Percentiles rank a stretch among this genome's conserved stretches.
Conservation (phyloP, 805 yeast species). For the Lipomyces mesembrius region DNA sequence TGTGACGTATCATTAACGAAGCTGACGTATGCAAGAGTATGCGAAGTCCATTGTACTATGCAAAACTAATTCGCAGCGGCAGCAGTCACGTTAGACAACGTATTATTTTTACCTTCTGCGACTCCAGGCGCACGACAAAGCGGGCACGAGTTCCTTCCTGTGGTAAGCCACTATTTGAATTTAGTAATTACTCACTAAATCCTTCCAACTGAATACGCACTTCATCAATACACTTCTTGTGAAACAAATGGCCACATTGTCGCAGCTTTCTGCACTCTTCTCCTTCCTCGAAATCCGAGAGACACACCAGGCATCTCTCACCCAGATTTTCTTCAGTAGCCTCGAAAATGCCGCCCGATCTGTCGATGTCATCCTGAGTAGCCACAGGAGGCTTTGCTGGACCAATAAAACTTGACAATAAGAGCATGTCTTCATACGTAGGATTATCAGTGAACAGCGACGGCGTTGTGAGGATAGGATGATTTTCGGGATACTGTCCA, state of each 20-base stretch:
- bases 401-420: slow-evolving; percentile 55
- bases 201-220: slow-evolving; percentile 4
- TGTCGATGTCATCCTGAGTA: slow-evolving; percentile 49
- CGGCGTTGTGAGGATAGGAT: slow-evolving; percentile 56
- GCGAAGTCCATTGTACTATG: background rate
- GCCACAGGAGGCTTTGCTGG: slow-evolving; percentile 54
- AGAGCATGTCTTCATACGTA: slow-evolving; percentile 56
- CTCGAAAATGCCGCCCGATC: slow-evolving; percentile 48
- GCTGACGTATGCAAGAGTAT: background rate
- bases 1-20: background rate
- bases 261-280: slow-evolving; percentile 55
- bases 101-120: slow-evolving; percentile 4
- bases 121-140: slow-evolving; percentile 54
- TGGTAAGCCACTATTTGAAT: slow-evolving; percentile 47
- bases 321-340: slow-evolving; percentile 34
- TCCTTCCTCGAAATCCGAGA: slow-evolving; percentile 53
- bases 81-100: background rate
- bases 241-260: slow-evolving; percentile 58
- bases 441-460: slow-evolving; percentile 55
- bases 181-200: background rate
- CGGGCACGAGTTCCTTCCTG: slow-evolving; percentile 54
- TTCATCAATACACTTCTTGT: slow-evolving; percentile 60
- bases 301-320: slow-evolving; percentile 59
- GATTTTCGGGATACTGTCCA: slow-evolving; percentile 56
- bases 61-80: background rate